phyloP scores from a whole-genome alignment of 2,329 filamentous ascomycete genomes.

The Paradendryphiella salina region DNA sequence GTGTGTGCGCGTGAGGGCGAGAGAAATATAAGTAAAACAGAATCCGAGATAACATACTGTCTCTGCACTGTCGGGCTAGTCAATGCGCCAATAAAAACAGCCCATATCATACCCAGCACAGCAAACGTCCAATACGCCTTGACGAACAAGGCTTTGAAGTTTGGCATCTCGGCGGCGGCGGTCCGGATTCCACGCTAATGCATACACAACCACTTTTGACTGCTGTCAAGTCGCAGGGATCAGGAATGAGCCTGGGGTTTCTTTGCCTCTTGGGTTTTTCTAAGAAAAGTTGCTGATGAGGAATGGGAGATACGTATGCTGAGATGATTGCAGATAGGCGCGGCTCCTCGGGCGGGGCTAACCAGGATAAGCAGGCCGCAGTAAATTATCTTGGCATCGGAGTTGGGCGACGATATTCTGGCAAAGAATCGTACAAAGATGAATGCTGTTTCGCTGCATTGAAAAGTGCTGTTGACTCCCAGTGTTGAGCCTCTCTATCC shows the following conservation, averaged over 20 bases:
- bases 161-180: conserved; percentile 26
- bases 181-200: neutral
- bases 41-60: conserved; percentile 62
- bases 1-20: neutral
- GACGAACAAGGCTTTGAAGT: conserved; percentile 33
- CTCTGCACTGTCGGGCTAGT: conserved; percentile 74
- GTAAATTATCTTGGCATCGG: conserved; percentile 9
- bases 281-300: neutral
- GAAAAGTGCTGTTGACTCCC: no score
- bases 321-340: conserved; percentile 1
- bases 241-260: no score
- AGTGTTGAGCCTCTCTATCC: no score
- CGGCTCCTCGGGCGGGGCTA: neutral
- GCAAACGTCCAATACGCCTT: conserved; percentile 47
- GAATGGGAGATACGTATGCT: neutral
- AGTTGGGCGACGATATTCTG: conserved; percentile 3
- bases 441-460: no score
- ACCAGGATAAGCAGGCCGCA: conserved; percentile 7
- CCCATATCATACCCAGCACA: conserved; percentile 66
- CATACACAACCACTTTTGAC: neutral
- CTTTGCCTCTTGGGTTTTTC: neutral
- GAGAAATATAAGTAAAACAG: neutral
- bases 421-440: neutral
- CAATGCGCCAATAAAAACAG: conserved; percentile 65
- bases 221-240: neutral